A percentile compares a stretch with the other conserved stretches of the same genome.
Evolutionary conservation across 2,329 filamentous ascomycete species (phyloP).

Genomic region (Amphichorda felina): DNA sequence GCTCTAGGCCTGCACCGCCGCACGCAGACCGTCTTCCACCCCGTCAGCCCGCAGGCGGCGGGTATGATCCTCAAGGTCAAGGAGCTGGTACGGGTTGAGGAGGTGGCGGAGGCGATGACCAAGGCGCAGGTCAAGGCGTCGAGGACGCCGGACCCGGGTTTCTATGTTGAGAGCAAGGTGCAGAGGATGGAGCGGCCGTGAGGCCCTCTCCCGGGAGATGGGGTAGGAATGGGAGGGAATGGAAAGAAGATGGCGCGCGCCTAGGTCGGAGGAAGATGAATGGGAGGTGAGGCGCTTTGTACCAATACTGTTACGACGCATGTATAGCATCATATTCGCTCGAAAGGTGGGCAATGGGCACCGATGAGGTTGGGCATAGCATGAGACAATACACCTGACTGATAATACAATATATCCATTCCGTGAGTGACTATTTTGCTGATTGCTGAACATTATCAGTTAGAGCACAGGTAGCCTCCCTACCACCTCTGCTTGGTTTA

Average conservation of each 20-base stretch:
- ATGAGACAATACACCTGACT: too few relatives aligned
- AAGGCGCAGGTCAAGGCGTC: constrained; percentile 57
- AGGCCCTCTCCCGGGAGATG: background rate
- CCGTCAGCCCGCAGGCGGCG: constrained; percentile 67
- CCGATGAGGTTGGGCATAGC: too few relatives aligned
- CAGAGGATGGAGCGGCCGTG: constrained; percentile 9
- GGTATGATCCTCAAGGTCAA: constrained; percentile 93
- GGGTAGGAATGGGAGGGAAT: background rate
- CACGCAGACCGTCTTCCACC: constrained; percentile 80
- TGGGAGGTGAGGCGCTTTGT: background rate
- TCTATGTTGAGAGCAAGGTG: constrained; percentile 57
- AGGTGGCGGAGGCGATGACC: constrained; percentile 56
- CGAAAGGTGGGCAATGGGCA: too few relatives aligned
- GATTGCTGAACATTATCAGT: too few relatives aligned
- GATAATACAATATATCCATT: too few relatives aligned
- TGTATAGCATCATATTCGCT: background rate
- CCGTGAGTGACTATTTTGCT: too few relatives aligned
- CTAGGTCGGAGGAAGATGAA: too few relatives aligned
- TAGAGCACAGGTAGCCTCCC: too few relatives aligned
- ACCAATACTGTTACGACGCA: background rate
- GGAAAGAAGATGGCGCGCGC: background rate
- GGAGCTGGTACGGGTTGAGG: constrained; percentile 73
- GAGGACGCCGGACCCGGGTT: constrained; percentile 68
- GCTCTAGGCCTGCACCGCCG: constrained; percentile 79
- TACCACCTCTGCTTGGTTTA: too few relatives aligned